phyloP scores from a whole-genome alignment of 129 eudicot genomes.

The Ambrosia trifida region DNA sequence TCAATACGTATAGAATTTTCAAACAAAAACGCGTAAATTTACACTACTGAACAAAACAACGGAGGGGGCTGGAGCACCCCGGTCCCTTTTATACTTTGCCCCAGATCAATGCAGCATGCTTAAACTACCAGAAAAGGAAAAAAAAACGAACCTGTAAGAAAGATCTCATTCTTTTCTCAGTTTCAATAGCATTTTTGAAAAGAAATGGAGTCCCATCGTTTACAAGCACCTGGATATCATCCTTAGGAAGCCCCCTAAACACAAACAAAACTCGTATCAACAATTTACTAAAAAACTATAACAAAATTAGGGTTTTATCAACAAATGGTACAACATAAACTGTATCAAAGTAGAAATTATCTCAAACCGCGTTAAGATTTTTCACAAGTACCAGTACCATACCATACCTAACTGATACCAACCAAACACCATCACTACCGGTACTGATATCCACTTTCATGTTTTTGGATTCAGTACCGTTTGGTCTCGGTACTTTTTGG shows the following conservation, averaged over 20 bases:
- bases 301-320: slow-evolving; percentile 1
- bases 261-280: slow-evolving; percentile 10
- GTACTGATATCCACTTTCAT: too few species aligned
- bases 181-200: slow-evolving; percentile 61
- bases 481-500: too few species aligned
- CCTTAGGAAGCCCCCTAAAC: slow-evolving; percentile 65
- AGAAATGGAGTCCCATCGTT: slow-evolving; percentile 72
- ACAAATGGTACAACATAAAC: background rate
- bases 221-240: slow-evolving; percentile 64
- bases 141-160: slow-evolving; percentile 45
- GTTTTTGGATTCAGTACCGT: too few species aligned
- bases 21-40: too few species aligned
- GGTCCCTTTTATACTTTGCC: too few species aligned
- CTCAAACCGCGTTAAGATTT: background rate
- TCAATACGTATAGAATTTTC: too few species aligned
- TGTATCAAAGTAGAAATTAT: background rate
- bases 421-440: too few species aligned
- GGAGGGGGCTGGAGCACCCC: too few species aligned
- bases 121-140: background rate
- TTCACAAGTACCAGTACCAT: too few species aligned
- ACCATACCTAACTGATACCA: too few species aligned
- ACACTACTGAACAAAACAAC: too few species aligned
- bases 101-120: background rate
- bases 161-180: slow-evolving; percentile 61
- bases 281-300: background rate